These are phyloP conservation scores for Fallopia convolvulus DNA, from an alignment of 148 eudicot genomes.

Conservation along the genomic window DNA sequence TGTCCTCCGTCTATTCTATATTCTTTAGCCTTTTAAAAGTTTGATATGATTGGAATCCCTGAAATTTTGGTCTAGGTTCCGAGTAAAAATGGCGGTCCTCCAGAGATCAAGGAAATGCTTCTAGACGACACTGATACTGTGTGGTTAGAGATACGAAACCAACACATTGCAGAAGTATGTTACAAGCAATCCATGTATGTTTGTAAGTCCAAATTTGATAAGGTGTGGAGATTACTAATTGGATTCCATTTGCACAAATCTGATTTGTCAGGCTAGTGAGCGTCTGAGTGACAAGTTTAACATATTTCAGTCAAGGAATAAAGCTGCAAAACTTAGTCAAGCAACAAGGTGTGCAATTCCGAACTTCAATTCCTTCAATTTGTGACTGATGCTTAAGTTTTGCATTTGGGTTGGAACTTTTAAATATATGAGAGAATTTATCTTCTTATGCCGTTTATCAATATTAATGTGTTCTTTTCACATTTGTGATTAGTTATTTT, in stretches of 20 bases:
- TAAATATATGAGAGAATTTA: background rate
- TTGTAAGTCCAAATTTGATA: background rate
- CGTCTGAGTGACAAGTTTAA: constrained; percentile 79
- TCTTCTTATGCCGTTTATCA: background rate
- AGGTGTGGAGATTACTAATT: background rate
- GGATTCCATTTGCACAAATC: constrained; percentile 7
- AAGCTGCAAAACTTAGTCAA: constrained; percentile 90
- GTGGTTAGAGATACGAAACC: constrained; percentile 89
- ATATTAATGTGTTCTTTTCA: background rate
- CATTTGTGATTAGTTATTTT: background rate
- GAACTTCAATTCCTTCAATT: constrained; percentile 13
- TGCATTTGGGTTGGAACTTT: background rate
- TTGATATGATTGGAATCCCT: constrained; percentile 11
- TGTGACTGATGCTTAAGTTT: background rate
- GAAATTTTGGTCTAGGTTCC: constrained; percentile 36
- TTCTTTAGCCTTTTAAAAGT: constrained; percentile 7
- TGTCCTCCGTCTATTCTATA: constrained; percentile 10
- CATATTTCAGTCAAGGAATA: constrained; percentile 73
- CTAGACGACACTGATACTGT: constrained; percentile 90
- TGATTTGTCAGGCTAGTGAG: constrained; percentile 81
- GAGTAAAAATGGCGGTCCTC: constrained; percentile 67
- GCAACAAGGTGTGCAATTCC: constrained; percentile 50
- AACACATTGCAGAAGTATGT: constrained; percentile 91
- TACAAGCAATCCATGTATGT: constrained; percentile 5
- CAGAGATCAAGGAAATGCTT: constrained; percentile 76